A percentile compares a stretch with the other conserved stretches of the same genome.
Evolutionary conservation across 441 rosid species (phyloP).

Genomic region (Populus hybrid): DNA sequence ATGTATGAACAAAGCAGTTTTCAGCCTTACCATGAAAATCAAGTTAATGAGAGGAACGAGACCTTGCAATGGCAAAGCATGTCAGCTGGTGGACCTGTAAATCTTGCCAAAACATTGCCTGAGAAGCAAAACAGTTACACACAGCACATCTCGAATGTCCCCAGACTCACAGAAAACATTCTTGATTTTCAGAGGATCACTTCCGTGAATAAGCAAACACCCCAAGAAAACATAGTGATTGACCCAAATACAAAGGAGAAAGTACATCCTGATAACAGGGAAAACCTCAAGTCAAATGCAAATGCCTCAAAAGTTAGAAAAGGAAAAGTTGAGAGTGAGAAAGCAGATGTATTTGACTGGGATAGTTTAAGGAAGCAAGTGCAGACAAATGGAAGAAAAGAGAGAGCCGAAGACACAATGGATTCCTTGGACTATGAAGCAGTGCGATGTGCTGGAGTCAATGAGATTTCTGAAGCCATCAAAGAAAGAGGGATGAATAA

Average conservation of each 20-base stretch:
- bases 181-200: slow-evolving; percentile 31
- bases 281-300: slow-evolving; percentile 30
- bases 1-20: slow-evolving; percentile 25
- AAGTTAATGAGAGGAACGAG: slow-evolving; percentile 33
- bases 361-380: slow-evolving; percentile 68
- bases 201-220: slow-evolving; percentile 27
- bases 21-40: slow-evolving; percentile 27
- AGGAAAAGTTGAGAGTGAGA: slow-evolving; percentile 41
- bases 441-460: slow-evolving; percentile 52
- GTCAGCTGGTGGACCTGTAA: slow-evolving; percentile 28
- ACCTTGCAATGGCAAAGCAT: slow-evolving; percentile 28
- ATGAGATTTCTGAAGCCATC: slow-evolving; percentile 61
- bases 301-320: slow-evolving; percentile 44
- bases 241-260: slow-evolving; percentile 40
- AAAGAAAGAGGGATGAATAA: slow-evolving; percentile 95
- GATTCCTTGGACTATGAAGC: slow-evolving; percentile 93
- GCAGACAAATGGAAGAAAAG: slow-evolving; percentile 38
- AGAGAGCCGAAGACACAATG: slow-evolving; percentile 53
- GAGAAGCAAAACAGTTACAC: slow-evolving; percentile 28
- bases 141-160: slow-evolving; percentile 24
- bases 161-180: slow-evolving; percentile 28
- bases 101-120: slow-evolving; percentile 30
- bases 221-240: slow-evolving; percentile 26
- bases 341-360: slow-evolving; percentile 68
- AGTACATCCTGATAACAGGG: slow-evolving; percentile 29